Evolutionary conservation across 1,284 basidiomycete genomes (phyloP), one percentile per base, ranked within the genome.

Genomic region (Heliocybe sulcata): DNA sequence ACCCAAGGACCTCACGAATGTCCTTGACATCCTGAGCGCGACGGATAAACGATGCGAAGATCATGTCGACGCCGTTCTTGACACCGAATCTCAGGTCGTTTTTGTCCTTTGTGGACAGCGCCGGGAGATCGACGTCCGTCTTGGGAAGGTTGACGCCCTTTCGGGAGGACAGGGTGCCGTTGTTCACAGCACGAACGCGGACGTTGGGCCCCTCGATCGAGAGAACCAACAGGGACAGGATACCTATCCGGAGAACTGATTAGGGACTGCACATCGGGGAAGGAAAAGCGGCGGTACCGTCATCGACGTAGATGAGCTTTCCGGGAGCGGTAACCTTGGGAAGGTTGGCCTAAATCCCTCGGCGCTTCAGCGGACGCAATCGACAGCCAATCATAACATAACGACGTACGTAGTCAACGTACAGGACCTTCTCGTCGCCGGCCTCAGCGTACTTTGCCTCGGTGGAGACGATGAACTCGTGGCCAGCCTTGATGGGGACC

Each of bases 121-220:
- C 93, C 55, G 97, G 97, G 54, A 99, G 87, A 75, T 99, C 97
- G 67, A 99, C 97, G 26, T 90, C 83, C 61, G 97, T 98, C 75
- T 98, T 97, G 65, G 97, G 97, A 57, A 99, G 85, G 77, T 99
- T 99, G 76, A 99, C 97, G 72, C 97, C 97, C 81, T 99, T 99
- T 73, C 94, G 92, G 58, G 94, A 98, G 53, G 92, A 94, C 63
- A 99, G 87, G 38, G 79, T 86, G 57, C 96, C 97, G 66, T 89
- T 90, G 84, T 99, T 99, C 71, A 98, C 64, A 45, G 94, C 83
- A 64, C 92, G 91, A 65, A 99, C 97, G 57, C 78, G 84, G 61
- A 96, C 82, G 64, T 83, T 87, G 64, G 76, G 69, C 50, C 90
- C 89, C 58, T 94, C 90, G 64, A 98, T 85, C 62, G 85, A 80